Base-by-base conservation (phyloP, 441 rosid species). In the Euphorbia celastroides region DNA sequence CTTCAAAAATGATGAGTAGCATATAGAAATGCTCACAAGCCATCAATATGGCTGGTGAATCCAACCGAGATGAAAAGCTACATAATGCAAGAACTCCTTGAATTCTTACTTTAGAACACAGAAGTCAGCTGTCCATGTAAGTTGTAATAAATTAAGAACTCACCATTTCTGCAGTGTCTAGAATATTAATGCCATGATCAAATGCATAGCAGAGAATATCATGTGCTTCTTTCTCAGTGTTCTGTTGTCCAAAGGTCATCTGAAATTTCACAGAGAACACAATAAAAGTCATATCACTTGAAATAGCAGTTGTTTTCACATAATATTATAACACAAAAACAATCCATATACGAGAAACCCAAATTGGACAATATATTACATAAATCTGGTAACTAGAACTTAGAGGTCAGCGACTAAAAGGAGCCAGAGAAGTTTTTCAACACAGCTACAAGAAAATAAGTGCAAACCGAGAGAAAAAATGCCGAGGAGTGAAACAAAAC, bases 161-260 rank as follows among this genome's bases (percentile, higher is more conserved):
- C 76, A 88, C 98, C 3, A 72, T 79, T 78, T 90, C 98, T 36
- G 97, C 73, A 75, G 92, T 90, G 79, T 88, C 97, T 17, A 90
- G 74, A 48, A 83, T 82, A 77, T 88, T 93, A 62, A 90, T 71
- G 7, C 97, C 90, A 60, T 60, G 70, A 59, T 88, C 94, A 64
- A 80, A 79, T 26, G 97, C 82, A 79, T 78, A 87, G 80, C 81
- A 80, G 68, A 88, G 86, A n/a, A 90, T 84, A 58, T 83, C 94
- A 79, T 88, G 98, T 70, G 96, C 82, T 78, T 93, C 97, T 69
- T 86, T 81, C 87, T 88, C 97, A 8, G 94, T 87, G 73, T 88
- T 93, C 78, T 93, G 94, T 72, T 86, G 78, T 38, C 94, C 98
- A 75, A 90, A 93, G 57, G 96, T 90, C 98, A 90, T 90, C 97